These are phyloP conservation scores for Schoenoplectus triqueter DNA, from an alignment of 202 grass and related monocot genomes.

Conservation along the genomic window DNA sequence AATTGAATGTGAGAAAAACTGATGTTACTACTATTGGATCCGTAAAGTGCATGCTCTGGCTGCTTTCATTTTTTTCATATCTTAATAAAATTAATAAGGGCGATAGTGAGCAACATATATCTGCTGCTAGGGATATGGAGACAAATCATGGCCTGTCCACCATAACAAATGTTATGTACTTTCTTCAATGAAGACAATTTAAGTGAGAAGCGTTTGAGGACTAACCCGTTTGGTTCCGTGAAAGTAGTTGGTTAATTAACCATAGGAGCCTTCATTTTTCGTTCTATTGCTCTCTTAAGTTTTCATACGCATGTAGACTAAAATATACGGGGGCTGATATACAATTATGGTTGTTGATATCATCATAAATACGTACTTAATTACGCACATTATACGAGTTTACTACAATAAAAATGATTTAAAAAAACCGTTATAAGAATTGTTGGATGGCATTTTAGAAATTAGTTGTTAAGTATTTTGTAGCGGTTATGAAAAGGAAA, in stretches of 20 bases:
- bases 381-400: too few species aligned
- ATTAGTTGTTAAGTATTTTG: too few species aligned
- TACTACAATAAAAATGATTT: too few species aligned
- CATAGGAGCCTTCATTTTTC: background rate
- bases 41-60: background rate
- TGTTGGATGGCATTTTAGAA: too few species aligned
- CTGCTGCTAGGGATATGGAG: slow-evolving; percentile 4
- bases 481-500: too few species aligned
- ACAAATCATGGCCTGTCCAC: slow-evolving; percentile 1
- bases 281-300: background rate
- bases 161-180: slow-evolving; percentile 25
- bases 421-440: too few species aligned
- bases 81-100: background rate
- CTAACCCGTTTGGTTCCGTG: background rate
- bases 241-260: background rate
- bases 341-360: too few species aligned
- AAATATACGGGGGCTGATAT: too few species aligned
- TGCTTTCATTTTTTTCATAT: background rate
- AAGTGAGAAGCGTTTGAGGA: background rate
- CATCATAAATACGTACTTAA: too few species aligned
- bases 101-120: background rate
- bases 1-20: slow-evolving; percentile 11
- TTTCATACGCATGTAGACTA: too few species aligned
- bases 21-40: background rate
- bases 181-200: background rate